A percentile compares a stretch with the other conserved stretches of the same genome.
phyloP scores from a whole-genome alignment of 2,329 filamentous ascomycete genomes.

The Fonsecaea multimorphosa region DNA sequence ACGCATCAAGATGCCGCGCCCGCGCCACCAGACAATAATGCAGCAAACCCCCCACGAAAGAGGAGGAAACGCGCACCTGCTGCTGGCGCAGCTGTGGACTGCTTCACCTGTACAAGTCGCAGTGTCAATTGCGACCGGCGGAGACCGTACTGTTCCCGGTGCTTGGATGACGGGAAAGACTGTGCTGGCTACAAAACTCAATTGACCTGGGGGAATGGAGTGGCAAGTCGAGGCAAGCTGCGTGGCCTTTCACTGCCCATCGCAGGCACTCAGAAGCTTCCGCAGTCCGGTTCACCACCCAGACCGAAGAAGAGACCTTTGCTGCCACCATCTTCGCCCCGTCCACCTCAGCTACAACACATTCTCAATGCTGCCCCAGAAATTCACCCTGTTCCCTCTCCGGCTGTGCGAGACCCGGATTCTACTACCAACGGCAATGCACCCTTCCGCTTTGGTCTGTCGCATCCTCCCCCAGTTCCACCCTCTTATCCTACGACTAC shows the following conservation, averaged over 20 bases:
- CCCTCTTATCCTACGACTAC: constrained; percentile 11
- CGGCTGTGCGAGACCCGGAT: constrained; percentile 9
- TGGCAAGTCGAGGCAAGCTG: constrained; percentile 93
- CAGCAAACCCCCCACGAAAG: constrained; percentile 55
- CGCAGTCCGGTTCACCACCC: constrained; percentile 19
- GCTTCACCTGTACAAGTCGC: constrained; percentile 88
- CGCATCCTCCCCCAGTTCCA: not conserved
- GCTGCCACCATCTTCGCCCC: constrained; percentile 13
- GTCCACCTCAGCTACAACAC: constrained; percentile 5
- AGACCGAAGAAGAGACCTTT: constrained; percentile 28
- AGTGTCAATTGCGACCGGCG: constrained; percentile 86
- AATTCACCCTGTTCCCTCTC: not conserved
- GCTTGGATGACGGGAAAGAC: constrained; percentile 86
- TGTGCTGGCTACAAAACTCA: constrained; percentile 97
- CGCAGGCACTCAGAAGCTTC: constrained; percentile 51
- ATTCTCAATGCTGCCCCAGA: constrained; percentile 8
- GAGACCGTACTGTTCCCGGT: constrained; percentile 93
- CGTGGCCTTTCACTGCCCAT: constrained; percentile 80
- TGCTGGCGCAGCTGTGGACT: constrained; percentile 90
- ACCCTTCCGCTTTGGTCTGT: constrained; percentile 17
- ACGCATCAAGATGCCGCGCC: constrained; percentile 8
- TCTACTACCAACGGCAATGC: constrained; percentile 5
- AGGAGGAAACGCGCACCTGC: constrained; percentile 86
- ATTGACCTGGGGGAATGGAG: constrained; percentile 93
- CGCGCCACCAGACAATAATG: constrained; percentile 16